Evolutionary conservation across 1,284 basidiomycete genomes (phyloP).

Genomic region (Exobasidium rhododendri): DNA sequence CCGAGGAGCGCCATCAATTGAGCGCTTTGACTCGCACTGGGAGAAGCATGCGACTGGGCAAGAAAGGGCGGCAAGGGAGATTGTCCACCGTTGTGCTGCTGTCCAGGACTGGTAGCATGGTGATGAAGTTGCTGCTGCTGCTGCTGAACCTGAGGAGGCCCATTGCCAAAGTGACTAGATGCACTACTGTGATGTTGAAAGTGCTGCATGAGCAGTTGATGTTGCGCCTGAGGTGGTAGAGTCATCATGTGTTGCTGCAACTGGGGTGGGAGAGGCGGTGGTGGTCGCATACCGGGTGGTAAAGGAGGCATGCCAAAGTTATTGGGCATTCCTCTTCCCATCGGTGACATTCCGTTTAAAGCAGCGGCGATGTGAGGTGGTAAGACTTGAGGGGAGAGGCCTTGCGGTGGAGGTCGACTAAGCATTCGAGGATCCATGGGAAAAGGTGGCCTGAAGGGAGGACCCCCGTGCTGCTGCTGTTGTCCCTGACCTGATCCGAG

Average conservation of each 20-base stretch:
- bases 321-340: slow-evolving; percentile 17
- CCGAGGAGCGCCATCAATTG: slow-evolving; percentile 7
- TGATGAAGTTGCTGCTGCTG: slow-evolving; percentile 14
- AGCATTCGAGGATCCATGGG: slow-evolving; percentile 37
- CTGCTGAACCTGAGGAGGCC: slow-evolving; percentile 17
- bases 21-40: neutral
- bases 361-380: slow-evolving; percentile 40
- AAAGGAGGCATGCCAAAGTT: slow-evolving; percentile 19
- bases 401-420: slow-evolving; percentile 29
- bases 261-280: slow-evolving; percentile 33
- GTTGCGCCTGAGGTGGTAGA: slow-evolving; percentile 45
- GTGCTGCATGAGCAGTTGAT: slow-evolving; percentile 30
- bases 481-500: slow-evolving; percentile 9
- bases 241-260: slow-evolving; percentile 47
- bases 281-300: slow-evolving; percentile 20
- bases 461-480: slow-evolving; percentile 3
- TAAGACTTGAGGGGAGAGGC: slow-evolving; percentile 22
- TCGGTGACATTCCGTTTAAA: slow-evolving; percentile 23
- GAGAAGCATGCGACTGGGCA: neutral
- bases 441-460: slow-evolving; percentile 26
- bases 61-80: neutral
- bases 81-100: slow-evolving; percentile 9
- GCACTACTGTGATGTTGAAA: neutral
- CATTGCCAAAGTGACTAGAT: neutral
- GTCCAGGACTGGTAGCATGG: neutral